Percentiles rank a stretch among this genome's conserved stretches.
These are phyloP conservation scores for Leccinellum rugosiceps DNA, from an alignment of 768 basidiomycete species.

Conservation along the genomic window DNA sequence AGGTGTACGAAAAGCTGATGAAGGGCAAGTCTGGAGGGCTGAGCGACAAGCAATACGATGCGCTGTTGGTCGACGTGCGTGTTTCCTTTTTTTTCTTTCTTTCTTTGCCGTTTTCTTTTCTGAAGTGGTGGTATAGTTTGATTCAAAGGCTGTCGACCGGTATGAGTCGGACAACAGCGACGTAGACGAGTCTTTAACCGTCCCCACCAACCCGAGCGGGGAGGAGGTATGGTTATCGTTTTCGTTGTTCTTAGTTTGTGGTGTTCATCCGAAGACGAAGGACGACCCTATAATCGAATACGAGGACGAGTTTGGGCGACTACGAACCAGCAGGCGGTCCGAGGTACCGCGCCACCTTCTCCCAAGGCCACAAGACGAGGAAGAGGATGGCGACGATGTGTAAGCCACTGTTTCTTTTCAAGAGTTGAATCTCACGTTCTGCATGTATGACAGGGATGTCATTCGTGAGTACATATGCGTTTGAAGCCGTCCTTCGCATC, in stretches of 20 bases:
- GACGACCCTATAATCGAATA: constrained; percentile 82
- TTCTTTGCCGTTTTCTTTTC: background rate
- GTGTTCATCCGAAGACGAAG: constrained; percentile 32
- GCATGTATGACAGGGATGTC: constrained; percentile 44
- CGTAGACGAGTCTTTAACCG: constrained; percentile 70
- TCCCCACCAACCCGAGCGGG: constrained; percentile 43
- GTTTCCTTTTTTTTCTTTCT: background rate
- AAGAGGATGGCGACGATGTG: constrained; percentile 48
- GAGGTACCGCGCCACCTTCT: constrained; percentile 72
- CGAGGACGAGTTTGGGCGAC: constrained; percentile 84
- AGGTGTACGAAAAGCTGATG: constrained; percentile 74
- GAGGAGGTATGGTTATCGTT: constrained; percentile 34
- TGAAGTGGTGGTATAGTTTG: constrained; percentile 49
- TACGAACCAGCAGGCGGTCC: constrained; percentile 63
- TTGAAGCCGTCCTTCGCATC: background rate
- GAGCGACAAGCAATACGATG: constrained; percentile 69
- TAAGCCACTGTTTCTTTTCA: constrained; percentile 31
- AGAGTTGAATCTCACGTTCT: background rate
- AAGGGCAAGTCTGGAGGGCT: constrained; percentile 79
- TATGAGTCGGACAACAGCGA: constrained; percentile 74
- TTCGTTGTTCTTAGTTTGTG: no score
- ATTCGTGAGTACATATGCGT: constrained; percentile 42
- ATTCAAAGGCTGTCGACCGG: constrained; percentile 48
- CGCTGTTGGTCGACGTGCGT: constrained; percentile 75
- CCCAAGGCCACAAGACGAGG: constrained; percentile 42